Evolutionary conservation across 805 yeast species (phyloP), one percentile per base, ranked within the genome.

Genomic region (Candida morakotiae): DNA sequence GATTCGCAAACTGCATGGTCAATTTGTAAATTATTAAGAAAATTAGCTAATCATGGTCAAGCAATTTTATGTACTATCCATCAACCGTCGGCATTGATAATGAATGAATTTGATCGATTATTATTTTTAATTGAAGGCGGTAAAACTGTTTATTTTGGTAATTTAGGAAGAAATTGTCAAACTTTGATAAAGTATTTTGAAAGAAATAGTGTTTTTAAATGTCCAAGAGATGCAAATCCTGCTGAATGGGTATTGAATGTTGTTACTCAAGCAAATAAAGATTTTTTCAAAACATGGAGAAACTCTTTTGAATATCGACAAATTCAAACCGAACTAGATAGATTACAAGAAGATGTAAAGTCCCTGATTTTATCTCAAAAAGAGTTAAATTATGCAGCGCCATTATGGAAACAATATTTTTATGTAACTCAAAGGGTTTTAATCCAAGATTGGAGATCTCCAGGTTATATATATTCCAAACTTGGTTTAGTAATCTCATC

Each of bases 211-310:
- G 87, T 88, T 28, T 59, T 53, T 31, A 52, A 52, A 31, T 63
- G 69, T 52, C 68, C 67, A 13, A 37, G 42, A 23, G 62, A 60
- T 46, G 63, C 67, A 6, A 62, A 62, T 42, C 67, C 68, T 5
- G 67, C 67, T 10, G 95, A 87, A 64, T 87, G 94, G 93, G 87
- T 87, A 94, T 68, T 87, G 60, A 83, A 83, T 44, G 84, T 81
- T 45, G 83, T 82, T 50, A 88, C 88, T 51, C 87, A 88, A 38
- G 87, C 88, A 22, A 68, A 68, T 33, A 84, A 79, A 58, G 85
- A 83, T 58, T 83, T 81, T 51, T 70, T 77, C 51, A 81, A 83
- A 52, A 86, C 83, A 33, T 86, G 96, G 96, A 60, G 73, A 56
- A 69, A 72, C 32, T 85, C 95, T 24, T 59, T 60, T 47, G 87